phyloP scores from a whole-genome alignment of 108 stramenopile genomes.

The Cyclotella baltica region DNA sequence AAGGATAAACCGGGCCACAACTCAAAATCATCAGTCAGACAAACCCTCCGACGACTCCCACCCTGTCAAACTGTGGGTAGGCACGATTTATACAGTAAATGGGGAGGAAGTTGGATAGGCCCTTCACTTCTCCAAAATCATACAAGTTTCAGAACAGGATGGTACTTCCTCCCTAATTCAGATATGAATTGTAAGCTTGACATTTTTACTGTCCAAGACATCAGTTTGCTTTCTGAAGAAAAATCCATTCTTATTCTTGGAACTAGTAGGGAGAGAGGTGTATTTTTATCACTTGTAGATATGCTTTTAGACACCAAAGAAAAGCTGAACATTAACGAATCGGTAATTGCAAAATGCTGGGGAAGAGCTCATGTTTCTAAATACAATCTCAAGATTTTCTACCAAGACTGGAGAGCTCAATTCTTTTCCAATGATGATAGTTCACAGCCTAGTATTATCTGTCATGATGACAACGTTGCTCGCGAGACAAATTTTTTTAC shows the following conservation, averaged over 20 bases:
- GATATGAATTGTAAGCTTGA: conserved; percentile 41
- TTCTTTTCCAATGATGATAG: too few species aligned
- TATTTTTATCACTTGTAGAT: too few species aligned
- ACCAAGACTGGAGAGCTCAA: conserved; percentile 41
- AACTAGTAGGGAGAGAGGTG: conserved; percentile 39
- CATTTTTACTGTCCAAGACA: conserved; percentile 18
- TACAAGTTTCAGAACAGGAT: conserved; percentile 29
- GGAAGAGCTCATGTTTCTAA: conserved; percentile 31
- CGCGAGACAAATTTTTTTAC: conserved; percentile 7
- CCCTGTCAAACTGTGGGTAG: conserved; percentile 22
- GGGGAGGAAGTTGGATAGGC: conserved; percentile 43
- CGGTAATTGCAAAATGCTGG: conserved; percentile 36
- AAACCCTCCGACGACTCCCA: too few species aligned
- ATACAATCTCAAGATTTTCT: conserved; percentile 32
- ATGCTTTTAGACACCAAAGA: conserved; percentile 19
- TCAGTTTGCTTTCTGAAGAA: conserved; percentile 28
- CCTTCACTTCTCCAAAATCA: conserved; percentile 10
- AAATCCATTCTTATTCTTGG: conserved; percentile 45
- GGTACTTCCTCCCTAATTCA: conserved; percentile 33
- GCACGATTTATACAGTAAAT: conserved; percentile 19
- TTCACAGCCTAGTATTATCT: conserved; percentile 17
- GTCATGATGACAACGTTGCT: conserved; percentile 37
- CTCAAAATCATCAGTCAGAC: too few species aligned
- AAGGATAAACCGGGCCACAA: not conserved
- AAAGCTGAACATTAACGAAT: conserved; percentile 12